Evolutionary conservation across 495 filamentous ascomycete species (phyloP).

Genomic region (Lentithecium fluviatile): DNA sequence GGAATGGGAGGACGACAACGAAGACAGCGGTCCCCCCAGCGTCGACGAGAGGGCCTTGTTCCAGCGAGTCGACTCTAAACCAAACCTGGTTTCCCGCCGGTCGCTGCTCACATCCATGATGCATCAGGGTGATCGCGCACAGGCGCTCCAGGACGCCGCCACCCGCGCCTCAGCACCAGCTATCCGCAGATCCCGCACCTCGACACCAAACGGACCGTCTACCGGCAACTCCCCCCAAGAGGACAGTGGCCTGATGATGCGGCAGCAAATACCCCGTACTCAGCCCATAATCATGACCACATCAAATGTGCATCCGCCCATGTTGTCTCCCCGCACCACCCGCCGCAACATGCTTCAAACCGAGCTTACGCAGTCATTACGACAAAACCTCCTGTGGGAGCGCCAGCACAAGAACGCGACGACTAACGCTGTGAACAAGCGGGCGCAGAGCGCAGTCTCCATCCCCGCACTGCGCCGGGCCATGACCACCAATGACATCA

Average conservation of each 20-base stretch:
- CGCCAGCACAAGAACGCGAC: conserved; percentile 88
- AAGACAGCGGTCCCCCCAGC: conserved; percentile 78
- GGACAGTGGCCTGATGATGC: conserved; percentile 66
- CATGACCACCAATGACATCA: conserved; percentile 77
- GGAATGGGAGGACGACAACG: conserved; percentile 87
- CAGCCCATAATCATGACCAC: conserved; percentile 85
- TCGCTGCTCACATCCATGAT: conserved; percentile 90
- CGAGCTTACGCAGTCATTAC: conserved; percentile 80
- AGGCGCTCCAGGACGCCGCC: conserved; percentile 61
- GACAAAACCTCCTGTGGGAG: conserved; percentile 79
- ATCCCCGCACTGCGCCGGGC: conserved; percentile 32
- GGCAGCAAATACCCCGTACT: conserved; percentile 69
- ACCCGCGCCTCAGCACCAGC: conserved; percentile 75
- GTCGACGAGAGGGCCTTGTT: conserved; percentile 77
- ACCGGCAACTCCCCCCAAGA: conserved; percentile 71
- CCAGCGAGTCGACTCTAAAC: conserved; percentile 83
- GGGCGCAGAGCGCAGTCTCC: conserved; percentile 57
- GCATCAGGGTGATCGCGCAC: conserved; percentile 69
- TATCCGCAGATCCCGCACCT: conserved; percentile 71
- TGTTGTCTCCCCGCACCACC: conserved; percentile 85
- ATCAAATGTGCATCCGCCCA: conserved; percentile 63
- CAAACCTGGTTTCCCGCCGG: conserved; percentile 78
- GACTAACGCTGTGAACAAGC: conserved; percentile 82
- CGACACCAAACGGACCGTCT: conserved; percentile 72
- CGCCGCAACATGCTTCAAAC: conserved; percentile 95